Conservation (phyloP, 2,329 filamentous ascomycete genomes). For the Alternaria gansuensis region DNA sequence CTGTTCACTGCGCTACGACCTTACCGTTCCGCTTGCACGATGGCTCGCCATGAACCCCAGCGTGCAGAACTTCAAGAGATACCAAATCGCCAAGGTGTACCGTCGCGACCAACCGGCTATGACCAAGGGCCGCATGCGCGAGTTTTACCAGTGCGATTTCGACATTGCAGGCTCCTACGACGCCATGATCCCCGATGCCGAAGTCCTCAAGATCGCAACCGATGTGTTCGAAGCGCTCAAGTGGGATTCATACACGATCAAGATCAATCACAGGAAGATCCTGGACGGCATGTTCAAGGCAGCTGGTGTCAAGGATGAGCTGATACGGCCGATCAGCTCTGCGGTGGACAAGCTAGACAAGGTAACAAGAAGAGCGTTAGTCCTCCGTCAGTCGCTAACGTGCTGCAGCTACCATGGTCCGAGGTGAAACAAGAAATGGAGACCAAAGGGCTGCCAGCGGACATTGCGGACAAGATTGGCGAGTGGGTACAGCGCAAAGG, state of each 20-base stretch:
- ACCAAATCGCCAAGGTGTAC: slow-evolving; percentile 95
- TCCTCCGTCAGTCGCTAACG: slow-evolving; percentile 22
- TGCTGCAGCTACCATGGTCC: slow-evolving; percentile 70
- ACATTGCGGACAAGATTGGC: slow-evolving; percentile 86
- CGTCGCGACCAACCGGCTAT: slow-evolving; percentile 79
- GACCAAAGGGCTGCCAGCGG: slow-evolving; percentile 80
- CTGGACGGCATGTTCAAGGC: slow-evolving; percentile 92
- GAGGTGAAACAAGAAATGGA: slow-evolving; percentile 95
- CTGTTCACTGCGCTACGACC: slow-evolving; percentile 83
- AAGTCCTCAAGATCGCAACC: slow-evolving; percentile 82
- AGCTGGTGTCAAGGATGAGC: slow-evolving; percentile 85
- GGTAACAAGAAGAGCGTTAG: slow-evolving; percentile 48
- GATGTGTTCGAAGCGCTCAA: slow-evolving; percentile 86
- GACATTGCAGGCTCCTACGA: slow-evolving; percentile 88
- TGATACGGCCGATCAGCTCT: slow-evolving; percentile 87
- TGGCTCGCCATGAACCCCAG: slow-evolving; percentile 91
- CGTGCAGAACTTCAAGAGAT: slow-evolving; percentile 86
- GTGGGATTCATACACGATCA: slow-evolving; percentile 82
- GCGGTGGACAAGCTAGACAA: slow-evolving; percentile 98
- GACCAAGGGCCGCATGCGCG: slow-evolving; percentile 90
- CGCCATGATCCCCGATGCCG: slow-evolving; percentile 89
- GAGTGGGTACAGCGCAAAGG: slow-evolving; percentile 83
- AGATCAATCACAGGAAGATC: slow-evolving; percentile 94
- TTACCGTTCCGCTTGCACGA: slow-evolving; percentile 89
- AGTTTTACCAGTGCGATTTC: slow-evolving; percentile 98